Evolutionary conservation across 139 green algal species (phyloP).

Genomic region (Tetraselmis chui): DNA sequence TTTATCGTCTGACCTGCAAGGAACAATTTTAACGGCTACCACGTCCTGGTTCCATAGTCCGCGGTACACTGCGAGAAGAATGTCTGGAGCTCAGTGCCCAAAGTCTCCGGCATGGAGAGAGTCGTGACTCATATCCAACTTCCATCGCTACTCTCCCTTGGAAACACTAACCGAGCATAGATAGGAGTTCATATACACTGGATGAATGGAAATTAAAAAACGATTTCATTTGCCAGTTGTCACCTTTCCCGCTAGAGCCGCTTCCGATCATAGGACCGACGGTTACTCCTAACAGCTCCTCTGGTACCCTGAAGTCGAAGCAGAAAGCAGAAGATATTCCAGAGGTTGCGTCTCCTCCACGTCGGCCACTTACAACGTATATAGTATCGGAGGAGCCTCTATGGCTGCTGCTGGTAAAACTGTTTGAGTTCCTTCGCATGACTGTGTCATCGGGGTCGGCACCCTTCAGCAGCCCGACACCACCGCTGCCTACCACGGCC

Average conservation of each 20-base stretch:
- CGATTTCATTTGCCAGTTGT: neutral
- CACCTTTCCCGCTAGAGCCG: neutral
- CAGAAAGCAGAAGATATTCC: too few relatives aligned
- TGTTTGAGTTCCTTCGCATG: too few relatives aligned
- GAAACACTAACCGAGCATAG: too few relatives aligned
- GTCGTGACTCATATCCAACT: neutral
- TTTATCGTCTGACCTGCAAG: neutral
- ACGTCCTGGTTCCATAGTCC: neutral
- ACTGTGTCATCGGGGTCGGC: too few relatives aligned
- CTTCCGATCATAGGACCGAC: neutral
- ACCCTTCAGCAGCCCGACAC: too few relatives aligned
- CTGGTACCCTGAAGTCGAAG: too few relatives aligned
- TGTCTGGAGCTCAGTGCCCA: neutral
- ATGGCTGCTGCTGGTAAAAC: too few relatives aligned
- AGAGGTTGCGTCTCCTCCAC: too few relatives aligned
- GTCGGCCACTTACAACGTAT: too few relatives aligned
- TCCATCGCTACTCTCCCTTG: too few relatives aligned
- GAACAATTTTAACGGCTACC: neutral
- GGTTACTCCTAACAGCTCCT: neutral
- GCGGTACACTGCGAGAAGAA: neutral
- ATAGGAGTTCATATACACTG: neutral
- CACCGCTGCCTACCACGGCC: too few relatives aligned
- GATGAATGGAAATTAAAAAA: neutral
- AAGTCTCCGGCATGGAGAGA: neutral
- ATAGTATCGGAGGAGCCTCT: too few relatives aligned